phyloP scores from a whole-genome alignment of 2,329 filamentous ascomycete species.

The Chrysoporthe deuterocubensis region DNA sequence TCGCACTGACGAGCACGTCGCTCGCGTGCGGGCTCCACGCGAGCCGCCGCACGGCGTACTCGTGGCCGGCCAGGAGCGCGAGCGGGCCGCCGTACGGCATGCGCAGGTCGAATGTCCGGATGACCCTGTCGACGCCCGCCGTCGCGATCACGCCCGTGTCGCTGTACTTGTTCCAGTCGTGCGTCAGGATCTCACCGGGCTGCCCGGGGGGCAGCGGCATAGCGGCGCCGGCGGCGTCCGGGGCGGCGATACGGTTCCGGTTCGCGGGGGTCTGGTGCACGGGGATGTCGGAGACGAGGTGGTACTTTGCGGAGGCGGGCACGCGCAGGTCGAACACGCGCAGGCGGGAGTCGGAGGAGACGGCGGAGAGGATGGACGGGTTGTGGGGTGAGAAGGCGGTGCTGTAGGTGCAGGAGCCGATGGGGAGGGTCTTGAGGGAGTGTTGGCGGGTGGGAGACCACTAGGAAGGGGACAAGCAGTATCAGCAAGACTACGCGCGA shows the following conservation, averaged over 20 bases:
- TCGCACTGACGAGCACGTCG: slow-evolving; percentile 83
- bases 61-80: slow-evolving; percentile 78
- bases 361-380: slow-evolving; percentile 82
- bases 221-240: slow-evolving; percentile 21
- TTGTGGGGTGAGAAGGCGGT: slow-evolving; percentile 89
- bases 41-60: slow-evolving; percentile 85
- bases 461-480: slow-evolving; percentile 40
- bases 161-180: slow-evolving; percentile 99
- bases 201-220: slow-evolving; percentile 44
- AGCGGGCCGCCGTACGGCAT: slow-evolving; percentile 74
- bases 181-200: slow-evolving; percentile 86
- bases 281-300: slow-evolving; percentile 80
- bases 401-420: slow-evolving; percentile 92
- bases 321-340: slow-evolving; percentile 91
- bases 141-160: slow-evolving; percentile 78
- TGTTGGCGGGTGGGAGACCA: slow-evolving; percentile 81
- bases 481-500: background rate
- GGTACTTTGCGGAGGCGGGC: slow-evolving; percentile 83
- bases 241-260: slow-evolving; percentile 39
- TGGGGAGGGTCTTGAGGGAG: slow-evolving; percentile 83
- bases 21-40: slow-evolving; percentile 94
- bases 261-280: slow-evolving; percentile 71
- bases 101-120: slow-evolving; percentile 90
- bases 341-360: slow-evolving; percentile 86
- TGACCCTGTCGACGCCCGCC: slow-evolving; percentile 82